These are phyloP conservation scores for Orobanche coerulescens DNA, from an alignment of 257 asterid genomes.

Conservation along the genomic window DNA sequence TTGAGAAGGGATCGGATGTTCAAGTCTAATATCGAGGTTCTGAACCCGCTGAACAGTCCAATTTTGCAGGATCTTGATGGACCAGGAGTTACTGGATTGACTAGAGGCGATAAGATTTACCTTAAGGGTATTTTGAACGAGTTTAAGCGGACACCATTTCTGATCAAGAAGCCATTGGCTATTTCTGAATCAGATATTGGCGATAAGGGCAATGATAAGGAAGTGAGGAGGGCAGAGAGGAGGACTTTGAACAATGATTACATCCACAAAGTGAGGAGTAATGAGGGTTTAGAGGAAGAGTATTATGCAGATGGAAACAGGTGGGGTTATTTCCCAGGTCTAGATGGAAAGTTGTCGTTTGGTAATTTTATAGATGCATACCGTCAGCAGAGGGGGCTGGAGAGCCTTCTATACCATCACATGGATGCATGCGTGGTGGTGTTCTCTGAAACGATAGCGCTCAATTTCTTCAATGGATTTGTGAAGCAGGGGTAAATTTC, in stretches of 20 bases:
- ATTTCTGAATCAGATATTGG: constrained; percentile 28
- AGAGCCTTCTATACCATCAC: constrained; percentile 73
- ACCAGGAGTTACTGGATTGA: constrained; percentile 55
- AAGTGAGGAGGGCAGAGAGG: constrained; percentile 34
- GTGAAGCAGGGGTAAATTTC: constrained; percentile 66
- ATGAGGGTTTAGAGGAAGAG: constrained; percentile 35
- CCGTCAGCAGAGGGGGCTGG: constrained; percentile 85
- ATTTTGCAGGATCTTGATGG: constrained; percentile 91
- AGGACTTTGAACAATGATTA: constrained; percentile 43
- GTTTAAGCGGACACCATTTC: constrained; percentile 53
- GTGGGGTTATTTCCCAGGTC: constrained; percentile 92
- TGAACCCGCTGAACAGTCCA: constrained; percentile 79
- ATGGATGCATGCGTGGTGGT: constrained; percentile 76
- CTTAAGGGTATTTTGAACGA: constrained; percentile 59
- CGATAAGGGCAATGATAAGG: constrained; percentile 24
- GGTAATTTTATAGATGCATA: constrained; percentile 71
- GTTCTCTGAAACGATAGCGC: constrained; percentile 92
- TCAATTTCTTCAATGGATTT: constrained; percentile 73
- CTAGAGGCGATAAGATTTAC: constrained; percentile 70
- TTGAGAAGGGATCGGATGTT: constrained; percentile 84
- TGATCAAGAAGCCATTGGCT: constrained; percentile 52
- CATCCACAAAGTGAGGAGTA: constrained; percentile 22
- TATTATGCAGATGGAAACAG: constrained; percentile 82
- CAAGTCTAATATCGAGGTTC: constrained; percentile 62
- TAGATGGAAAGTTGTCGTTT: constrained; percentile 59